Evolutionary conservation across 140 eudicot species (phyloP).

Genomic region (Bidens hawaiensis): DNA sequence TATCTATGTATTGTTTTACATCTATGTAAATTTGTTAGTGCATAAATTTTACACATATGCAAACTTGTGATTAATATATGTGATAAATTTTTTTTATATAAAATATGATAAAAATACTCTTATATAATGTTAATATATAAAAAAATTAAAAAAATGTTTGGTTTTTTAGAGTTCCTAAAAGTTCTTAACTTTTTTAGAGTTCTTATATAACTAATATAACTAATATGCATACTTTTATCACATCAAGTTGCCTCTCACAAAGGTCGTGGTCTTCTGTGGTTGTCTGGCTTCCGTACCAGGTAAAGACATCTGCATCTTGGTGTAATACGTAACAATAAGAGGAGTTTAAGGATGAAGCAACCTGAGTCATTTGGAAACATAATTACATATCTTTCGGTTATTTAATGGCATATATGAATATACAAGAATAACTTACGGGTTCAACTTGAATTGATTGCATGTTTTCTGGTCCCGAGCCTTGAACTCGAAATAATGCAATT

Average conservation of each 20-base stretch:
- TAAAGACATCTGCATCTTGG: conserved; percentile 58
- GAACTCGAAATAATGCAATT: too few relatives aligned
- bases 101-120: conserved; percentile 3
- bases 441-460: conserved; percentile 96
- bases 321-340: conserved; percentile 84
- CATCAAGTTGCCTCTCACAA: conserved; percentile 83
- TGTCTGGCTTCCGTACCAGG: conserved; percentile 77
- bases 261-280: conserved; percentile 77
- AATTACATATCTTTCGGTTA: not conserved
- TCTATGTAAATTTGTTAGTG: too few relatives aligned
- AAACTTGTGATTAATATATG: too few relatives aligned
- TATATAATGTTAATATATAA: too few relatives aligned
- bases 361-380: conserved; percentile 43
- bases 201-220: too few relatives aligned
- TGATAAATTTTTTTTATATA: too few relatives aligned
- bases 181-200: too few relatives aligned
- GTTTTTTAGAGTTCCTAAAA: too few relatives aligned
- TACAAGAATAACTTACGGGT: conserved; percentile 37
- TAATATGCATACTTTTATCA: conserved; percentile 69
- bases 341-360: conserved; percentile 79
- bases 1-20: too few relatives aligned
- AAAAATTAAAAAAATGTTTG: too few relatives aligned
- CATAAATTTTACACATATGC: too few relatives aligned
- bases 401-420: not conserved
- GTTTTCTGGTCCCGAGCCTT: conserved; percentile 67